A percentile compares a stretch with the other conserved stretches of the same genome.
Evolutionary conservation across 2,329 filamentous ascomycete species (phyloP).

Genomic region (Metarhizium anisopliae): DNA sequence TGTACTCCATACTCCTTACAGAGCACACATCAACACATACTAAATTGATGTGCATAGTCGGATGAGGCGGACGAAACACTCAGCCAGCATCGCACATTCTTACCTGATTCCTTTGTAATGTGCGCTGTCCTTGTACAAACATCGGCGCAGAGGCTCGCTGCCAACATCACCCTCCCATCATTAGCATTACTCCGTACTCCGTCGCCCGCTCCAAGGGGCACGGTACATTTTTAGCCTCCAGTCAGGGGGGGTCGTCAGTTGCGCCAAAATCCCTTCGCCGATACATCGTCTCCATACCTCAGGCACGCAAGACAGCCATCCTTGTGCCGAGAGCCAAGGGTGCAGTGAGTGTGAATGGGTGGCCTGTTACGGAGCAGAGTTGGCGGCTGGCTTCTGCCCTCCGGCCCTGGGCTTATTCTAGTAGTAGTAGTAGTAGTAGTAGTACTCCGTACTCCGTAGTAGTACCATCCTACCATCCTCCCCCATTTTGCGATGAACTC

Average conservation of each 20-base stretch:
- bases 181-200: background rate
- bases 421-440: too few species aligned
- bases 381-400: background rate
- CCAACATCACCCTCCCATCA: too few species aligned
- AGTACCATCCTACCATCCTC: too few species aligned
- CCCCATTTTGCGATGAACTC: too few species aligned
- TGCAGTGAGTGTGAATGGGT: background rate
- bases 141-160: too few species aligned
- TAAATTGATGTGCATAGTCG: too few species aligned
- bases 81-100: background rate
- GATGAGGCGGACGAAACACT: too few species aligned
- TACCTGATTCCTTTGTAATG: background rate
- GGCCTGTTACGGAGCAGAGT: background rate
- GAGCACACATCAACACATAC: too few species aligned
- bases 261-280: background rate
- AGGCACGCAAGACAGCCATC: background rate
- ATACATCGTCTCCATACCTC: background rate
- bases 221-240: conserved; percentile 4
- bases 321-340: background rate
- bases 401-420: too few species aligned
- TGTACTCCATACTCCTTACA: too few species aligned
- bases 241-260: background rate
- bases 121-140: too few species aligned
- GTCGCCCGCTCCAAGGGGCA: background rate
- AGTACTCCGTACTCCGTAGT: too few species aligned